Evolutionary conservation across 306 rosid species (phyloP).

Genomic region (Rosa multiflora): DNA sequence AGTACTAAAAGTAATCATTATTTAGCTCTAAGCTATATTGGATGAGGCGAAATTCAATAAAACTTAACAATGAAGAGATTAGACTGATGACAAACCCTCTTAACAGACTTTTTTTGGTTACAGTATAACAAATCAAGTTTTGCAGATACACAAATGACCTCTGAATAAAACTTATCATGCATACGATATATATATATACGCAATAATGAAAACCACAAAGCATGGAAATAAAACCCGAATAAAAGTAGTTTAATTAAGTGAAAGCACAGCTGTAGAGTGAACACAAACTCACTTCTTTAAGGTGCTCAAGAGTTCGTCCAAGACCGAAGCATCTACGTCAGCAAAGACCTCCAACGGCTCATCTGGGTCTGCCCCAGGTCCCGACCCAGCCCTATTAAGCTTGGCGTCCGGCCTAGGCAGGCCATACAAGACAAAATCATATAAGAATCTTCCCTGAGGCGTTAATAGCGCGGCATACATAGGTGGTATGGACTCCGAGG

Average conservation of each 20-base stretch:
- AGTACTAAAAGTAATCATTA: not conserved
- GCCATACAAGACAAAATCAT: slow-evolving; percentile 65
- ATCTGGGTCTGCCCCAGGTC: slow-evolving; percentile 44
- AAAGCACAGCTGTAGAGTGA: not conserved
- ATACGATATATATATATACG: too few species aligned
- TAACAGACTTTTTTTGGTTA: not conserved
- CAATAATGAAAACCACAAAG: not conserved
- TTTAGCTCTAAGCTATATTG: not conserved
- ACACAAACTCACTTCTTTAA: slow-evolving; percentile 59
- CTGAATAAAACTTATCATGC: too few species aligned
- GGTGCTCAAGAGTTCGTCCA: slow-evolving; percentile 67
- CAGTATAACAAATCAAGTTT: not conserved
- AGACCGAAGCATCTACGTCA: slow-evolving; percentile 77
- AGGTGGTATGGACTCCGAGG: slow-evolving; percentile 49
- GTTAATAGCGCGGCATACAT: slow-evolving; percentile 75
- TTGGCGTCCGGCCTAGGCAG: slow-evolving; percentile 48
- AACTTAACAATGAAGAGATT: not conserved
- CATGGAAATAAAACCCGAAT: not conserved
- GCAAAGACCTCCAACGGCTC: slow-evolving; percentile 57
- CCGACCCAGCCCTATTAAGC: slow-evolving; percentile 62
- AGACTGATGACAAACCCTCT: not conserved
- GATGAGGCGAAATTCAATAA: not conserved
- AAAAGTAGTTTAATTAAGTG: not conserved
- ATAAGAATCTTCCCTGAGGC: slow-evolving; percentile 84
- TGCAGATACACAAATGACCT: too few species aligned